Conservation (phyloP, 495 filamentous ascomycete genomes). For the Melanomma pulvis-pyrius region DNA sequence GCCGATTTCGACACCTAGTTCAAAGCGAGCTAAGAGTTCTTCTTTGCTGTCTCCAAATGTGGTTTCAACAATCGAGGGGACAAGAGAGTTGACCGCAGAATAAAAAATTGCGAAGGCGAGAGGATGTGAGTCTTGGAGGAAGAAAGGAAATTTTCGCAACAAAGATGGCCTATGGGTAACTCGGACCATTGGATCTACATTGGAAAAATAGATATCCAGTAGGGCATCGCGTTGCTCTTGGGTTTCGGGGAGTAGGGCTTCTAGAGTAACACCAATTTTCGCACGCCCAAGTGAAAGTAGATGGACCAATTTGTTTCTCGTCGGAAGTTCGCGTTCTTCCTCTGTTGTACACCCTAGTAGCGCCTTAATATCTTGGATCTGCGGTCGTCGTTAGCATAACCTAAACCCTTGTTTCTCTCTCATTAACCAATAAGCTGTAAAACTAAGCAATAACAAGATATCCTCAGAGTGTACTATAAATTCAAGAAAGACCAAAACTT, state of each 20-base stretch:
- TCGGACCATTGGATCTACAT: conserved; percentile 36
- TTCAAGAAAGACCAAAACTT: no score
- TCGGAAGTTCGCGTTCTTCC: conserved; percentile 19
- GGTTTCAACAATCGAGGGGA: conserved; percentile 19
- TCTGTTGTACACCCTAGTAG: conserved; percentile 25
- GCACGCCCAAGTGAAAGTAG: conserved; percentile 28
- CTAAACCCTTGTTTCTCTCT: no score
- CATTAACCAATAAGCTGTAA: no score
- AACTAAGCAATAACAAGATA: no score
- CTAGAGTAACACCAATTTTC: conserved; percentile 13
- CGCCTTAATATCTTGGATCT: conserved; percentile 41
- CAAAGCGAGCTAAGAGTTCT: conserved; percentile 19
- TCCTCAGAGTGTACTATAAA: no score
- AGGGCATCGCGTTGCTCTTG: conserved; percentile 30
- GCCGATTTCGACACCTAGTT: conserved; percentile 33
- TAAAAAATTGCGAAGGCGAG: conserved; percentile 35
- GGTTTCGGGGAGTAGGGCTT: conserved; percentile 23
- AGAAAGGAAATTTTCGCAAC: conserved; percentile 23
- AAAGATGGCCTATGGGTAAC: conserved; percentile 34
- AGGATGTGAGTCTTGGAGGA: conserved; percentile 22
- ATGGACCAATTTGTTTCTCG: conserved; percentile 20
- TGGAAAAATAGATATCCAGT: conserved; percentile 31
- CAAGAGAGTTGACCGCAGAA: conserved; percentile 28
- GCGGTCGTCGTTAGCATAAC: neutral
- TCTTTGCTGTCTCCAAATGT: conserved; percentile 34